Conservation (phyloP, 202 grass and related monocot species). For the Panicum hallii region DNA sequence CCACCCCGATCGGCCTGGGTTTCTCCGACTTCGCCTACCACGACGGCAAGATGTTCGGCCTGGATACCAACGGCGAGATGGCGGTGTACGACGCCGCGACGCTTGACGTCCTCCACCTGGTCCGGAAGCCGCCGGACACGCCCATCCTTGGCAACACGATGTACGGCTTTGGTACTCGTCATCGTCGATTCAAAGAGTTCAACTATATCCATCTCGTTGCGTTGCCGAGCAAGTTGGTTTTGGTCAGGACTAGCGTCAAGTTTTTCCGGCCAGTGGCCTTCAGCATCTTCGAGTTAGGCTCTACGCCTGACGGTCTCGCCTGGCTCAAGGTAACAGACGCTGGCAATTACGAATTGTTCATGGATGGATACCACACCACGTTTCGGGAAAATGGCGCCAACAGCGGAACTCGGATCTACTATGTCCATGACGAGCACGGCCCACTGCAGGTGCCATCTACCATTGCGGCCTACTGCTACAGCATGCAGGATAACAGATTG, state of each 20-base stretch:
- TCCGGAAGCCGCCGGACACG: neutral
- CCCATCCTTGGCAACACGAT: neutral
- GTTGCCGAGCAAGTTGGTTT: neutral
- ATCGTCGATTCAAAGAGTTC: neutral
- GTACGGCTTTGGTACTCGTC: too few species aligned
- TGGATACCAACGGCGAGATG: neutral
- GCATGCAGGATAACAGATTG: neutral
- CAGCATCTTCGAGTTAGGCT: neutral
- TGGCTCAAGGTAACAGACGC: neutral
- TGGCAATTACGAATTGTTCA: neutral
- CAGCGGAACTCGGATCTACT: slow-evolving; percentile 5
- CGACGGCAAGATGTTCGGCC: slow-evolving; percentile 7
- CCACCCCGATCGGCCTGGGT: fast-evolving
- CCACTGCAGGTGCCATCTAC: neutral
- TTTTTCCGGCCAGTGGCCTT: neutral
- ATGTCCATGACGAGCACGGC: neutral
- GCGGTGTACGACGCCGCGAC: neutral
- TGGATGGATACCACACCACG: neutral
- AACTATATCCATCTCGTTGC: neutral
- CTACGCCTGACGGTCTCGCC: neutral
- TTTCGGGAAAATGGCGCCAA: neutral
- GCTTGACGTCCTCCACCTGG: neutral
- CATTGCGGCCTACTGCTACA: neutral
- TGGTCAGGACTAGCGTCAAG: neutral
- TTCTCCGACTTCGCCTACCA: neutral